Percentiles rank a stretch among this genome's conserved stretches.
Conservation (phyloP, 306 rosid genomes). For the Erythrophleum fordii region DNA sequence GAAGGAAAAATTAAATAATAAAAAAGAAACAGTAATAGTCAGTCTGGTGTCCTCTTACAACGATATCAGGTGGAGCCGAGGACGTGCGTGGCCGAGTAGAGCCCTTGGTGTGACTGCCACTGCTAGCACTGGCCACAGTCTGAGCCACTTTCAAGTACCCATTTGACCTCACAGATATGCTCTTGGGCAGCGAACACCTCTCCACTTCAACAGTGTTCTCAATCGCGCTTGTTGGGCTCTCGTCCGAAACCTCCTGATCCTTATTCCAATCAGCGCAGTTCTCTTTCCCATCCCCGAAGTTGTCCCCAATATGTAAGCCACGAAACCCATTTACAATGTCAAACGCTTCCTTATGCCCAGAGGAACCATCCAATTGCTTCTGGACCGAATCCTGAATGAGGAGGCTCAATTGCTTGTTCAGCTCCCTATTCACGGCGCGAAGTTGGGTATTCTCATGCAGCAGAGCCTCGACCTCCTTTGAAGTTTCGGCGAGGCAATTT, state of each 20-base stretch:
- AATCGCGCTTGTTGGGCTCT: conserved; percentile 70
- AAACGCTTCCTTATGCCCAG: conserved; percentile 41
- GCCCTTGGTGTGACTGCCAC: conserved; percentile 52
- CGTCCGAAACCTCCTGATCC: conserved; percentile 51
- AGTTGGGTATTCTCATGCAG: conserved; percentile 73
- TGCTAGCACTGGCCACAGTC: conserved; percentile 40
- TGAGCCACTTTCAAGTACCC: conserved; percentile 72
- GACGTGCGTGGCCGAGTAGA: conserved; percentile 57
- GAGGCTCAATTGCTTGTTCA: conserved; percentile 69
- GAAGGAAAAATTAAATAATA: background rate
- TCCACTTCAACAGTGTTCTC: conserved; percentile 58
- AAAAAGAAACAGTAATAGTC: background rate
- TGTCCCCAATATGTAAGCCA: conserved; percentile 38
- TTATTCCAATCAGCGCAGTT: conserved; percentile 53
- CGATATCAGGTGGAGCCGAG: conserved; percentile 52
- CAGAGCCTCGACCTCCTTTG: conserved; percentile 74
- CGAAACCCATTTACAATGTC: conserved; percentile 50
- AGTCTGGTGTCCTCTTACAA: conserved; percentile 52
- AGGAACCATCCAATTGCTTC: conserved; percentile 44
- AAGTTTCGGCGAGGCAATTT: conserved; percentile 64
- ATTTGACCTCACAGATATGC: conserved; percentile 87
- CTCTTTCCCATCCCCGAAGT: conserved; percentile 40
- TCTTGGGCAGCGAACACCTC: conserved; percentile 82
- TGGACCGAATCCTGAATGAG: conserved; percentile 63
- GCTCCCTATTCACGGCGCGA: conserved; percentile 68